Percentiles rank a stretch among this genome's conserved stretches.
Evolutionary conservation across 2,329 filamentous ascomycete genomes (phyloP).

Genomic region (Colletotrichum zoysiae): DNA sequence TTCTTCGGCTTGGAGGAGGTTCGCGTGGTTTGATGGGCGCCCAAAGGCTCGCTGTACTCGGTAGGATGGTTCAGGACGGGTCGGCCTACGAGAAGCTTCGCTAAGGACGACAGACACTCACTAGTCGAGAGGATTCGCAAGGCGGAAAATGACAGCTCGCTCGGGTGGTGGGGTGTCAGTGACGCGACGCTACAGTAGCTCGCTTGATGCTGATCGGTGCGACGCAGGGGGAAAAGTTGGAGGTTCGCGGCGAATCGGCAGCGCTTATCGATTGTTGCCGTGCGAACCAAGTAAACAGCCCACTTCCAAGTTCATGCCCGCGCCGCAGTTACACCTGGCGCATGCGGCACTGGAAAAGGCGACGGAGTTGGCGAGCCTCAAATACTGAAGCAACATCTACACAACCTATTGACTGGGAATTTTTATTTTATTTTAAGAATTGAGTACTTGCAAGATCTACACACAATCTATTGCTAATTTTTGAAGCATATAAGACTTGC

Average conservation of each 20-base stretch:
- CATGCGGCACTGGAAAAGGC: slow-evolving; percentile 20
- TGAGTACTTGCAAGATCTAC: not conserved
- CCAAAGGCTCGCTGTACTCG: not conserved
- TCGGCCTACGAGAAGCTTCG: slow-evolving; percentile 21
- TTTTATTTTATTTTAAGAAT: too few relatives aligned
- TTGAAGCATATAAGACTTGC: not conserved
- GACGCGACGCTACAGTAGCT: slow-evolving; percentile 11
- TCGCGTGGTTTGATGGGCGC: slow-evolving; percentile 39
- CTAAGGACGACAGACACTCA: slow-evolving; percentile 12
- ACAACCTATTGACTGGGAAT: not conserved
- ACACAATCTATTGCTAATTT: not conserved
- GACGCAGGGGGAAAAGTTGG: slow-evolving; percentile 31
- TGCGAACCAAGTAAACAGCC: slow-evolving; percentile 51
- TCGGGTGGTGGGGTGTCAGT: slow-evolving; percentile 7
- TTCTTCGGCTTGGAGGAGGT: slow-evolving; percentile 12
- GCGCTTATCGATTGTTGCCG: slow-evolving; percentile 61
- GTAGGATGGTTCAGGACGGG: slow-evolving; percentile 32
- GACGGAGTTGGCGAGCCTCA: not conserved
- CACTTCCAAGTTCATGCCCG: slow-evolving; percentile 22
- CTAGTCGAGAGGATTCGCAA: slow-evolving; percentile 22
- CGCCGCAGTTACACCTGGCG: slow-evolving; percentile 25
- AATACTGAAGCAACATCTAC: not conserved
- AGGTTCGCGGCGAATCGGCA: slow-evolving; percentile 3
- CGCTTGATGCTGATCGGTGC: not conserved
- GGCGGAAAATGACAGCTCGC: not conserved